Base-by-base conservation (phyloP, 352 stramenopile genomes). In the Aphanomyces astaci region DNA sequence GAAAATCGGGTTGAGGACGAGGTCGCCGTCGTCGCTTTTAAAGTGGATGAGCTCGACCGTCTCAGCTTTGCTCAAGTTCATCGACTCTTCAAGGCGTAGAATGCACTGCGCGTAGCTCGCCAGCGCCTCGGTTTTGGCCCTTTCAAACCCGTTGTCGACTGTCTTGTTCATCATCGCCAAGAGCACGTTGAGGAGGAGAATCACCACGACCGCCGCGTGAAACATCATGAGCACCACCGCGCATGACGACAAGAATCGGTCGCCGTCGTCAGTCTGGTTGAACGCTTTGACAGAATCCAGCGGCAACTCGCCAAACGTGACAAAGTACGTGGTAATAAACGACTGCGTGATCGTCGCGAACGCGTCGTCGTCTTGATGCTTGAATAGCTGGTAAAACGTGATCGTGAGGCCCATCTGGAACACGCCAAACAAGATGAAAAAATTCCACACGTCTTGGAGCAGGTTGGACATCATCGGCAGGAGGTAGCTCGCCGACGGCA, bases 111-210 rank as follows among this genome's bases (percentile, higher is more conserved):
- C 62, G 28, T 68, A 68, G 19, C 30, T 52, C 28, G 62, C 43
- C 13, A 68, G 28, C 30, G 62, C 62, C 25, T 68, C 62, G 0
- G 62, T 68, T 31, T 68, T 57, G 33, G 62, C 62, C 30, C 49
- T 48, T 45, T 68, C 62, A 32, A 68, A n/a, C 2, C 62, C 62
- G 11, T 13, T 31, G 32, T 68, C 62, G 3, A 68, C 43, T 11
- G 62, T 68, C 24, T 68, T 60, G 51, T 68, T 68, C 62, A 68
- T 68, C 62, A 60, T 62, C 3, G 62, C 62, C 19, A 68, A 27
- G 19, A 68, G 31, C 9, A 68, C 36, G 24, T 68, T 68, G 9
- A 68, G 31, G 3, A 68, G 62, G 19, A 68, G 19, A 57, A 68
- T 46, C 15, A 60, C 31, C 1, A 68, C 62, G 3, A 60, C 62